Conservation (phyloP, 1,139 yeast species). For the Trichomonascaceae sp. region DNA sequence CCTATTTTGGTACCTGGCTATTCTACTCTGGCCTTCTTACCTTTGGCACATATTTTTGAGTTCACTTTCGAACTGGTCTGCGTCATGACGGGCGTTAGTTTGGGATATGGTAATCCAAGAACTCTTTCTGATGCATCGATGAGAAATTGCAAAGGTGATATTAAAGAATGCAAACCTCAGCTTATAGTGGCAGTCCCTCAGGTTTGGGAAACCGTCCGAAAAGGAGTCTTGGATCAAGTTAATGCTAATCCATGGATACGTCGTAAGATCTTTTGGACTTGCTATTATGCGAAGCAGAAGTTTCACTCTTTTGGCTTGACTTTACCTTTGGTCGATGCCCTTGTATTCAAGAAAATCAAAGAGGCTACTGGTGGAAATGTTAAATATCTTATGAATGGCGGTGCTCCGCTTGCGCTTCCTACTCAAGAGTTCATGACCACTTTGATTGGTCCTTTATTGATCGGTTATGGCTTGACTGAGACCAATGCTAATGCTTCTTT, state of each 20-base stretch:
- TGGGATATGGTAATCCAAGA: conserved; percentile 91
- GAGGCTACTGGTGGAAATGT: conserved; percentile 94
- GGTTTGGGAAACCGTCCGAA: conserved; percentile 94
- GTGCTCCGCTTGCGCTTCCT: conserved; percentile 80
- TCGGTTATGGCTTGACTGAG: conserved; percentile 97
- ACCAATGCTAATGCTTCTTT: conserved; percentile 86
- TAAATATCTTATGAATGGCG: conserved; percentile 77
- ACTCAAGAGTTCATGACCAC: conserved; percentile 82
- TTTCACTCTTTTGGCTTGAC: conserved; percentile 65
- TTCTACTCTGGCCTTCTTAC: conserved; percentile 79
- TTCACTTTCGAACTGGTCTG: conserved; percentile 73
- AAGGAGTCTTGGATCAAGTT: conserved; percentile 80
- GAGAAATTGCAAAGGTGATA: conserved; percentile 82
- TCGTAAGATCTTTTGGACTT: conserved; percentile 87
- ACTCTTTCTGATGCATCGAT: conserved; percentile 80
- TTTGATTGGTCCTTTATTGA: conserved; percentile 78
- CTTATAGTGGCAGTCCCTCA: conserved; percentile 99
- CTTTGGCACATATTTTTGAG: conserved; percentile 95
- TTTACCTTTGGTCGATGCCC: conserved; percentile 55
- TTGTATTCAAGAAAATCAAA: conserved; percentile 81
- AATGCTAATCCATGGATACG: conserved; percentile 56
- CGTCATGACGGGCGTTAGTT: conserved; percentile 83
- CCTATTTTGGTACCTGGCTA: conserved; percentile 47
- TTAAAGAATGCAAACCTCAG: conserved; percentile 82
- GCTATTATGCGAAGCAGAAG: conserved; percentile 64